Base-by-base conservation (phyloP, 2,329 filamentous ascomycete species). In the Sclerotinia nivalis region DNA sequence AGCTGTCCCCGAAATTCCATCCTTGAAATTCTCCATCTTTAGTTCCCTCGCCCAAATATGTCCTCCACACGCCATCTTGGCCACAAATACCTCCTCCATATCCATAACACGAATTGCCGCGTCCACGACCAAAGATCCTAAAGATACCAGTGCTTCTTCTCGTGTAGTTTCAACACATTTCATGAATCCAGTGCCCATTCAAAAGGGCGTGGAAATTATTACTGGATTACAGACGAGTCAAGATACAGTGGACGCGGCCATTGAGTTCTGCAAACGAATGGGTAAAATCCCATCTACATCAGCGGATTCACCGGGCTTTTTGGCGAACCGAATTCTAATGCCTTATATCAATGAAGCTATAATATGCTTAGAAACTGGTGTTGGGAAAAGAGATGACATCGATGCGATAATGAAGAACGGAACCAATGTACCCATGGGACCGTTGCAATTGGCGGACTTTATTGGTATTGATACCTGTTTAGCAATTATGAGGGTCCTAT, bases 391-490 rank as follows among this genome's bases (percentile, higher is more conserved):
- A 75, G 94, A 98, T 78, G 92, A 95, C 73, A 99, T 99, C 74
- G 96, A 99, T 79, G 90, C 87, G 74, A 99, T 99, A 77, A 99
- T 99, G 96, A 98, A 97, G 87, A 97, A 97, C 76, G 96, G 96
- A 60, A 99, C 96, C 31, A 97, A 97, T 78, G 96, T 99, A 54
- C 96, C 96, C 34, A 99, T 99, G 96, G 96, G 96, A 0, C 96
- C 96, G 13, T 84, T 99, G 74, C 90, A 93, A 77, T 83, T 99
- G 76, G 96, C 96, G 2, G 96, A 99, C 81, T 99, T 99, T 78
- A 98, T 99, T 77, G 96, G 96, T 10, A 85, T 99, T 58, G 96
- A 99, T 80, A 99, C 96, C 0, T 99, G 96, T 78, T 83, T 98
- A 72, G 89, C 95, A 31, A 99, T 99, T 77, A 99, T 99, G 96